Evolutionary conservation across 345 rosid genomes (phyloP), one percentile per base, ranked within the genome.

Genomic region (Salix arbutifolia): DNA sequence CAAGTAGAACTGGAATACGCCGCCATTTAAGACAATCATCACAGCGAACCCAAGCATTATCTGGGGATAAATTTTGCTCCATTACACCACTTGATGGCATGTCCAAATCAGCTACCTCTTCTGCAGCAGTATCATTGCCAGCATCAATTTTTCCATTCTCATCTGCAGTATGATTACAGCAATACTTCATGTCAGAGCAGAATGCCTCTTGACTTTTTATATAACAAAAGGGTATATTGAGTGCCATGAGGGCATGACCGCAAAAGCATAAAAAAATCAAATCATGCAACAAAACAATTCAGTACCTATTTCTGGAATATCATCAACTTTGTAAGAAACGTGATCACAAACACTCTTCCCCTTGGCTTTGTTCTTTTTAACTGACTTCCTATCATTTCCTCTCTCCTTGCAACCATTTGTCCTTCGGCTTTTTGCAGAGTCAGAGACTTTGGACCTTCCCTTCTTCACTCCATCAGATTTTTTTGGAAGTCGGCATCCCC

Each of bases 21-120:
- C 99, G 88, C 99, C 99, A 96, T 88, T 96, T 92, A 69, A 81
- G 85, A 80, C 98, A 96, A 79, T 88, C 97, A 83, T 96, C 99
- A 85, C 99, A 96, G 35, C 85, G 88, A 81, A 93, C 99, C 99
- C 99, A 96, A 16, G 99, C 98, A 88, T 79, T 83, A 74, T 87
- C 91, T 1, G 76, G 35, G 62, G 87, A 85, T 68, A 67, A 68
- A 76, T 44, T 64, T 78, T 88, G 86, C 83, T 87, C 88, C 68
- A 77, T 74, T 70, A 78, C 70, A 70, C 67, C 80, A 58, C 80
- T 73, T 70, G 86, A 46, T 70, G 78, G 84, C 52, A 72, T 28
- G 64, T 88, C 90, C 72, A 75, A 73, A 85, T 85, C 84, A 65
- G 83, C 71, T 65, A 69, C 79, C 82, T 76, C 84, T 58, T 65